Evolutionary conservation across 2,329 filamentous ascomycete species (phyloP).

Genomic region (Diaporthe sp.): DNA sequence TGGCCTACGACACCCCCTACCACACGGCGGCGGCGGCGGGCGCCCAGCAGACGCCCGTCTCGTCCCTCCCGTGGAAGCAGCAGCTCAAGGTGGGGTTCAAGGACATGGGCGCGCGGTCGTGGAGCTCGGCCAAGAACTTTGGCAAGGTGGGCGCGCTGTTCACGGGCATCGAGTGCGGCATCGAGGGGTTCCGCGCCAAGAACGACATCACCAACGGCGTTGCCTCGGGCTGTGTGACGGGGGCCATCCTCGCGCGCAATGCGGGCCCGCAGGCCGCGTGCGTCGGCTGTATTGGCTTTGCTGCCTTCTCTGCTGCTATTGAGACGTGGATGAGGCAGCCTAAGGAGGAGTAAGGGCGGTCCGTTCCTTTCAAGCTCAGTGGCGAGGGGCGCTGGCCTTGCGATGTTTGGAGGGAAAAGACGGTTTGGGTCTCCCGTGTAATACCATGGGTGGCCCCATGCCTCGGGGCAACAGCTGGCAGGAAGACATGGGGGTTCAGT

Average conservation of each 20-base stretch:
- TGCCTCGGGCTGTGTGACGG: slow-evolving; percentile 89
- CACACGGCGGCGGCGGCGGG: slow-evolving; percentile 57
- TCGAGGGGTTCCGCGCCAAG: slow-evolving; percentile 92
- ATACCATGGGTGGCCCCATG: too few relatives aligned
- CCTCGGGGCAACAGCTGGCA: neutral
- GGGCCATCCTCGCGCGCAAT: slow-evolving; percentile 85
- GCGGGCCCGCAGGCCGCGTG: slow-evolving; percentile 90
- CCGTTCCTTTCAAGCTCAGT: neutral
- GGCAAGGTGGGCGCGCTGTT: slow-evolving; percentile 93
- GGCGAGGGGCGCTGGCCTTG: neutral
- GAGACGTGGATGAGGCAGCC: slow-evolving; percentile 91
- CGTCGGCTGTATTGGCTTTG: slow-evolving; percentile 91
- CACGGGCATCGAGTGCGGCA: slow-evolving; percentile 92
- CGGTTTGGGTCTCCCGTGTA: too few relatives aligned
- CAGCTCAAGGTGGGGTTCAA: slow-evolving; percentile 89
- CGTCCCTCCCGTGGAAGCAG: slow-evolving; percentile 81
- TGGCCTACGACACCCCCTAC: slow-evolving; percentile 97
- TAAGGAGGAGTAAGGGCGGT: slow-evolving; percentile 57
- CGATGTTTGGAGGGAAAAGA: neutral
- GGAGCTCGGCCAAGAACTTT: slow-evolving; percentile 91
- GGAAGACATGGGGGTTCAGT: neutral
- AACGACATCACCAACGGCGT: slow-evolving; percentile 93
- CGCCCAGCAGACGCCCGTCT: slow-evolving; percentile 49
- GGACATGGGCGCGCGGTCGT: slow-evolving; percentile 91
- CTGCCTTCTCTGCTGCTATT: slow-evolving; percentile 91